Evolutionary conservation across 176 grass and related monocot genomes (phyloP).

Genomic region (Aegilops umbellulata): DNA sequence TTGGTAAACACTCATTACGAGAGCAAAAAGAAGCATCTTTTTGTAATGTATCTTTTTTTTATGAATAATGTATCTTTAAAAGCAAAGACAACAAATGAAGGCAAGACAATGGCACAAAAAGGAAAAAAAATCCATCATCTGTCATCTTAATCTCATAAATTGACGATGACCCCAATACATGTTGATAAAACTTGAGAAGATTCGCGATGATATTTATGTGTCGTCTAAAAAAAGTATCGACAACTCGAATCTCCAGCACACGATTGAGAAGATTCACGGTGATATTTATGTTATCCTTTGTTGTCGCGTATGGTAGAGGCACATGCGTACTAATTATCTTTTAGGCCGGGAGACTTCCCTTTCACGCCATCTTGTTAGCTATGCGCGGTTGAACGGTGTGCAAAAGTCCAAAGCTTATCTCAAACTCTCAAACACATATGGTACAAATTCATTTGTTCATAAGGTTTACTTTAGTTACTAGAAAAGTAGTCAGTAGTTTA

Average conservation of each 20-base stretch:
- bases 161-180: neutral
- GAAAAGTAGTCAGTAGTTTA: neutral
- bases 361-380: neutral
- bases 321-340: neutral
- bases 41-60: no score
- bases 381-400: neutral
- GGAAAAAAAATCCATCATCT: neutral
- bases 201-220: neutral
- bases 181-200: neutral
- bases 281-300: conserved; percentile 32
- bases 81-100: neutral
- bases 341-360: neutral
- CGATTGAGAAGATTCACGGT: neutral
- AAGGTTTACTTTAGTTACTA: neutral
- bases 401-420: neutral
- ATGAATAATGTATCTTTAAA: neutral
- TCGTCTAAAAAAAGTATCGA: neutral
- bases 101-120: neutral
- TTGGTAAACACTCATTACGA: no score
- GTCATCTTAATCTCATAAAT: neutral
- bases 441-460: rapidly evolving
- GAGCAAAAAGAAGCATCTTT: no score
- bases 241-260: conserved; percentile 8
- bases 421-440: neutral
- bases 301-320: neutral